Evolutionary conservation across 805 yeast species (phyloP).

Genomic region (Candida succiphila): DNA sequence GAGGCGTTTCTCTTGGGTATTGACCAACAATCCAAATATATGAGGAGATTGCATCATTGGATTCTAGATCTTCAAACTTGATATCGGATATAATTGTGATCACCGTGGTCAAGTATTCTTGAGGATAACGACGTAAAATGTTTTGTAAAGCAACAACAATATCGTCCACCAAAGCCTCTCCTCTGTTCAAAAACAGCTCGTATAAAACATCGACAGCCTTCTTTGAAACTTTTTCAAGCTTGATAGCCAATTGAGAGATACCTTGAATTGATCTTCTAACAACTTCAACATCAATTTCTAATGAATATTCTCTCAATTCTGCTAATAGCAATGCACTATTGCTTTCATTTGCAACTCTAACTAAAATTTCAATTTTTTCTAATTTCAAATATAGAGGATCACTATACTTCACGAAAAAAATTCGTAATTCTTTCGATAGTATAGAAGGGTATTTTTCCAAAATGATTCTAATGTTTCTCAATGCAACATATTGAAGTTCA

Average conservation of each 20-base stretch:
- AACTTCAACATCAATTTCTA: conserved; percentile 78
- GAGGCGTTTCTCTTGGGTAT: conserved; percentile 51
- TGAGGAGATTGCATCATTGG: conserved; percentile 42
- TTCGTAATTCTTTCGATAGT: conserved; percentile 70
- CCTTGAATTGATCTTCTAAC: conserved; percentile 58
- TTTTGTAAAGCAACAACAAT: conserved; percentile 54
- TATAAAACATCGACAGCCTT: conserved; percentile 54
- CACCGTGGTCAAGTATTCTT: conserved; percentile 36
- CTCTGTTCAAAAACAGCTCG: conserved; percentile 50
- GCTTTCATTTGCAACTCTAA: conserved; percentile 52
- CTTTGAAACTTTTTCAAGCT: conserved; percentile 39
- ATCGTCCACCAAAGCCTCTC: conserved; percentile 52
- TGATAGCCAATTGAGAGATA: conserved; percentile 64
- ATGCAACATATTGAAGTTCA: conserved; percentile 89
- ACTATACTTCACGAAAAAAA: conserved; percentile 81
- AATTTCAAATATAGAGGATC: conserved; percentile 73
- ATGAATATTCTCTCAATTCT: conserved; percentile 70
- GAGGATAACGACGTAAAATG: conserved; percentile 57
- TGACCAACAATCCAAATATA: conserved; percentile 69
- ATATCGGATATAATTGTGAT: conserved; percentile 42
- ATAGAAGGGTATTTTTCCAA: conserved; percentile 81
- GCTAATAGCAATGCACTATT: conserved; percentile 52
- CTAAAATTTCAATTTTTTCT: conserved; percentile 68
- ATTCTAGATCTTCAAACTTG: conserved; percentile 35
- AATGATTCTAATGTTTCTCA: conserved; percentile 82